phyloP scores from a whole-genome alignment of 805 yeast species.

The Dipodascus albidus region DNA sequence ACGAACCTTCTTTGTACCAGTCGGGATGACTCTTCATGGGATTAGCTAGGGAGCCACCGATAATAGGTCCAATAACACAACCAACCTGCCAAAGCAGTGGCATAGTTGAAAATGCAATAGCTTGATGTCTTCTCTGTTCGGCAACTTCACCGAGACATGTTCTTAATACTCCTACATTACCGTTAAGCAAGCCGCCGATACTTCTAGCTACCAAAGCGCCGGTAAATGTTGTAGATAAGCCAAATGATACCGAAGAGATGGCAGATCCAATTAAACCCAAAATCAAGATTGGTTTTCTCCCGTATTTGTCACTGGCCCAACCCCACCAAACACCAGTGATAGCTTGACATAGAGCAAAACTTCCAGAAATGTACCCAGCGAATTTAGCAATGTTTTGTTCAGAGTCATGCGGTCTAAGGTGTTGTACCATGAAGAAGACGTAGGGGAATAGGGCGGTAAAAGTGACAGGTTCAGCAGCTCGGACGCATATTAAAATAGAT shows the following conservation, averaged over 20 bases:
- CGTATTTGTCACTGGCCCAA: constrained; percentile 38
- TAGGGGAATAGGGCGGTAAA: constrained; percentile 57
- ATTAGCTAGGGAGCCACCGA: constrained; percentile 42
- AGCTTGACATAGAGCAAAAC: constrained; percentile 52
- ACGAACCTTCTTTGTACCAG: constrained; percentile 15
- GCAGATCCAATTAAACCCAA: constrained; percentile 44
- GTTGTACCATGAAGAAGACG: constrained; percentile 50
- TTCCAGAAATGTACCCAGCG: constrained; percentile 50
- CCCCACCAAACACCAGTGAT: constrained; percentile 54
- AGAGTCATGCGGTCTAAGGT: constrained; percentile 38
- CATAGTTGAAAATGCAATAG: constrained; percentile 48
- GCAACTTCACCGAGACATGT: constrained; percentile 54
- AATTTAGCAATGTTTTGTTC: constrained; percentile 42
- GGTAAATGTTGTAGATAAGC: constrained; percentile 40
- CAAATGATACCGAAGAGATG: constrained; percentile 37
- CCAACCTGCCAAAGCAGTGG: constrained; percentile 56
- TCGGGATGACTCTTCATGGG: constrained; percentile 27
- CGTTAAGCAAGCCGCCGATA: constrained; percentile 46
- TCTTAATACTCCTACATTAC: constrained; percentile 54
- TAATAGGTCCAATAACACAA: constrained; percentile 46
- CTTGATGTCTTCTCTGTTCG: constrained; percentile 44
- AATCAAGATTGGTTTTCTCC: constrained; percentile 43
- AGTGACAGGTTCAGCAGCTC: constrained; percentile 53
- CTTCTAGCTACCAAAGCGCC: constrained; percentile 44
- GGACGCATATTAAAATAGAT: constrained; percentile 30